Evolutionary conservation across 805 yeast species (phyloP), one percentile per base, ranked within the genome.

Genomic region (Lachancea waltii): DNA sequence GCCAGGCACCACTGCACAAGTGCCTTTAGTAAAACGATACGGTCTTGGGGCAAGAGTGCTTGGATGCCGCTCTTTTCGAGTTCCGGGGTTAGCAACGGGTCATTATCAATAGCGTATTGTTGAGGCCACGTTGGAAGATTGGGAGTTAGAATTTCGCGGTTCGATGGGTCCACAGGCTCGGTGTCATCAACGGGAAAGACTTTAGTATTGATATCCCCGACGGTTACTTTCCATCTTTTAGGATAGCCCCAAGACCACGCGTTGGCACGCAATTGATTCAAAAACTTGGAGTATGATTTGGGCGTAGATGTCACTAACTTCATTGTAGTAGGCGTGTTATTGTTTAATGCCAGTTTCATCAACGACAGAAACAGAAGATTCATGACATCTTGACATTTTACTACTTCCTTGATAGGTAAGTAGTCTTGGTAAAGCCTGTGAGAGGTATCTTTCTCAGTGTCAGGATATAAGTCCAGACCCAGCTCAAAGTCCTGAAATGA

Each of bases 401-500:
- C 49, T 4, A 54, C 42, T 5, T 45, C 49, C 28, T 48, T 49
- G 8, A 38, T 36, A 14, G 47, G 42, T n/a, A 44, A 18, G 19
- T 41, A 46, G 41, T 53, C 55, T 27, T 50, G 54, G 33, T 53
- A 53, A 16, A 47, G 37, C 4, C 40, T 53, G 6, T 17, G 35
- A 16, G 46, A 35, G 9, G 48, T 41, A 6, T 46, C 40, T 9
- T 48, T 49, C 2, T 40, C 36, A 4, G 43, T 35, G 4, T 48
- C 46, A 11, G 55, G 53, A 28, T 49, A 48, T 13, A 57, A 28
- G 16, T 49, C 53, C 29, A 58, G 44, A 9, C 63, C 63, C 32
- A 51, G 43, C 38, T 55, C 58, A 36, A 58, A 53, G 35, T 55
- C 58, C 37, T 54, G 57, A 30, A 54, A 56, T n/a, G 61, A 51